Evolutionary conservation across 1,139 yeast genomes (phyloP).

Genomic region (Scheffersomyces parashehatae): DNA sequence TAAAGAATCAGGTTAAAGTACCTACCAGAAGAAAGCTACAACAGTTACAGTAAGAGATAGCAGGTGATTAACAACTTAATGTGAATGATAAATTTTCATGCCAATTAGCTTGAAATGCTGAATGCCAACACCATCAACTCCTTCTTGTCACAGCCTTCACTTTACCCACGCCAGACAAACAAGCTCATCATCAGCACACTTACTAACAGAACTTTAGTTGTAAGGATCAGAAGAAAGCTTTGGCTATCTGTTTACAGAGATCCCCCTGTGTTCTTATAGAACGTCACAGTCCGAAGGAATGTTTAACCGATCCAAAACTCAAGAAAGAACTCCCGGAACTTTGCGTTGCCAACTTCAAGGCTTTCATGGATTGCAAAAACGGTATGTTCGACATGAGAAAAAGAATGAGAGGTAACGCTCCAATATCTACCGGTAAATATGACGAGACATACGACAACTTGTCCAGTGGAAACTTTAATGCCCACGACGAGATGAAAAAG

Average conservation of each 20-base stretch:
- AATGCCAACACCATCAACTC: too few species aligned
- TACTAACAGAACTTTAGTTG: constrained; percentile 51
- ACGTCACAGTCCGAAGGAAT: constrained; percentile 85
- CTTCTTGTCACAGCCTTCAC: too few species aligned
- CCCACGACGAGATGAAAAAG: constrained; percentile 75
- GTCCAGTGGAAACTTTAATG: constrained; percentile 76
- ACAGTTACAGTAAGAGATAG: too few species aligned
- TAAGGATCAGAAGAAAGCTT: constrained; percentile 87
- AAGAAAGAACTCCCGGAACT: constrained; percentile 79
- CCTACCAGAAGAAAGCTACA: too few species aligned
- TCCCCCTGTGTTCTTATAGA: constrained; percentile 95
- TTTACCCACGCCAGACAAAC: constrained; percentile 2
- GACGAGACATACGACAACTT: constrained; percentile 83
- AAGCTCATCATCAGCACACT: constrained; percentile 5
- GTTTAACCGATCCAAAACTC: constrained; percentile 79
- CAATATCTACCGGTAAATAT: constrained; percentile 87
- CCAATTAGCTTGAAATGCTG: too few species aligned
- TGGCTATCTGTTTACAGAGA: constrained; percentile 91
- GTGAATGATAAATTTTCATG: too few species aligned
- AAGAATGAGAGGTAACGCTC: constrained; percentile 92
- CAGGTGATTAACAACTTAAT: too few species aligned
- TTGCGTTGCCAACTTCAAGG: constrained; percentile 80
- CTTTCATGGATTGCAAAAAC: constrained; percentile 84
- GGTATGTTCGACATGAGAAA: constrained; percentile 89
- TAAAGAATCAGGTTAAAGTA: too few species aligned